A percentile compares a stretch with the other conserved stretches of the same genome.
These are phyloP conservation scores for Sporisorium iseilematis-ciliati DNA, from an alignment of 1,284 basidiomycete genomes.

Conservation along the genomic window DNA sequence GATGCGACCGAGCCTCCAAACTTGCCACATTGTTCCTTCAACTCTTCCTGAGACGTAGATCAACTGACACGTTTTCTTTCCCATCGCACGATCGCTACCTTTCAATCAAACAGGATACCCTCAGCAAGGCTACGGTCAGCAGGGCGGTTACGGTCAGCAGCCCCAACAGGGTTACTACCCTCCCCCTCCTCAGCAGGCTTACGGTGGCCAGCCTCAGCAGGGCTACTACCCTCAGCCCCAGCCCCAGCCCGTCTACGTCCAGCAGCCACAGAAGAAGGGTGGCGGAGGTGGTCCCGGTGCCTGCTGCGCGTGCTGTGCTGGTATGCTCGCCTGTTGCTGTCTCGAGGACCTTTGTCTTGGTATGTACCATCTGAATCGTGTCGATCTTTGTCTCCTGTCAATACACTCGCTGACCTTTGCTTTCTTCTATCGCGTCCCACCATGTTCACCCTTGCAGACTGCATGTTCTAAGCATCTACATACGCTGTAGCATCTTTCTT, in stretches of 20 bases:
- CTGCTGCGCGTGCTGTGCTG: constrained; percentile 57
- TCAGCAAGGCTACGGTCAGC: constrained; percentile 36
- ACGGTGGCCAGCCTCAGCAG: constrained; percentile 55
- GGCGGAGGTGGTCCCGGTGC: constrained; percentile 28
- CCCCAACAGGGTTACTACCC: constrained; percentile 54
- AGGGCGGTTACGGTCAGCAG: constrained; percentile 41
- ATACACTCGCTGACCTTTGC: not conserved
- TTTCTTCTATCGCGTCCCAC: not conserved
- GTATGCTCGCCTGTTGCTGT: constrained; percentile 60
- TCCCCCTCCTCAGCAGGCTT: constrained; percentile 58
- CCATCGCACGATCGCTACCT: not conserved
- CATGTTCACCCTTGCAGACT: constrained; percentile 17
- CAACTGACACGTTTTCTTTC: too few relatives aligned
- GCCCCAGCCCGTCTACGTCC: constrained; percentile 58
- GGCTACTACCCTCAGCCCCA: constrained; percentile 55
- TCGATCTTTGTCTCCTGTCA: not conserved
- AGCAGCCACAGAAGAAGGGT: constrained; percentile 51
- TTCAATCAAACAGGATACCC: constrained; percentile 35
- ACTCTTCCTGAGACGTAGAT: not conserved
- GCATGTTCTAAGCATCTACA: constrained; percentile 35
- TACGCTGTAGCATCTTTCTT: not conserved
- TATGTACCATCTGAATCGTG: constrained; percentile 1
- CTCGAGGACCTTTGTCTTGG: constrained; percentile 58
- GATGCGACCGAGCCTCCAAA: not conserved
- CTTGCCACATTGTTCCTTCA: not conserved